phyloP scores from a whole-genome alignment of 2,329 filamentous ascomycete species.

The Cytospora mali region DNA sequence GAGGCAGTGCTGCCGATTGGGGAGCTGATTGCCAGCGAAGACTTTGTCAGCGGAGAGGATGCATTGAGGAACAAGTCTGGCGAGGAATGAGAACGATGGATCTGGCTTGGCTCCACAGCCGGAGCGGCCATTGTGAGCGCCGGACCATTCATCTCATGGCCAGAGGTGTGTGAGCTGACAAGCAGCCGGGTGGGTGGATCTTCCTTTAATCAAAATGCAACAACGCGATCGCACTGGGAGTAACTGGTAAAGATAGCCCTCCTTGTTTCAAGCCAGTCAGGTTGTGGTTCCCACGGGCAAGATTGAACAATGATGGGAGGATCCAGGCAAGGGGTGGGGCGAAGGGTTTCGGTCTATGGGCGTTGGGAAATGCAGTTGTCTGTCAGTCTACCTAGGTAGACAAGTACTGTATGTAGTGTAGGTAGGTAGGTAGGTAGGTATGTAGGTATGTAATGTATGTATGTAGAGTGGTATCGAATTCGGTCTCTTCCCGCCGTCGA shows the following conservation, averaged over 20 bases:
- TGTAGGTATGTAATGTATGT: too few species aligned
- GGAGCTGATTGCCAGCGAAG: slow-evolving; percentile 27
- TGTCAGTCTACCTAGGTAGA: too few species aligned
- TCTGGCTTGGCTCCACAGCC: slow-evolving; percentile 34
- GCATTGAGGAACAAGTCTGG: slow-evolving; percentile 35
- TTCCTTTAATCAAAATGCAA: slow-evolving; percentile 17
- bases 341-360: slow-evolving; percentile 1
- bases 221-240: slow-evolving; percentile 16
- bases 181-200: slow-evolving; percentile 17
- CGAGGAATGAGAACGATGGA: slow-evolving; percentile 40
- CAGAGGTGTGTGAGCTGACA: slow-evolving; percentile 26
- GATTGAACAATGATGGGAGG: too few species aligned
- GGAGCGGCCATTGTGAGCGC: slow-evolving; percentile 45
- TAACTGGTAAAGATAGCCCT: slow-evolving; percentile 24
- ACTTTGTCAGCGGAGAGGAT: slow-evolving; percentile 31
- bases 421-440: too few species aligned
- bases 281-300: slow-evolving; percentile 5
- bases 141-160: slow-evolving; percentile 49
- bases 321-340: neutral
- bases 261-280: slow-evolving; percentile 12
- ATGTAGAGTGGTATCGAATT: slow-evolving; percentile 1
- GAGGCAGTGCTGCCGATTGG: slow-evolving; percentile 13
- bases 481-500: slow-evolving; percentile 7
- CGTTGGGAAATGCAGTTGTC: neutral
- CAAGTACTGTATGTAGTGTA: too few species aligned